These are phyloP conservation scores for Metahyphopichia silvanorum DNA, from an alignment of 805 yeast species.

Conservation along the genomic window DNA sequence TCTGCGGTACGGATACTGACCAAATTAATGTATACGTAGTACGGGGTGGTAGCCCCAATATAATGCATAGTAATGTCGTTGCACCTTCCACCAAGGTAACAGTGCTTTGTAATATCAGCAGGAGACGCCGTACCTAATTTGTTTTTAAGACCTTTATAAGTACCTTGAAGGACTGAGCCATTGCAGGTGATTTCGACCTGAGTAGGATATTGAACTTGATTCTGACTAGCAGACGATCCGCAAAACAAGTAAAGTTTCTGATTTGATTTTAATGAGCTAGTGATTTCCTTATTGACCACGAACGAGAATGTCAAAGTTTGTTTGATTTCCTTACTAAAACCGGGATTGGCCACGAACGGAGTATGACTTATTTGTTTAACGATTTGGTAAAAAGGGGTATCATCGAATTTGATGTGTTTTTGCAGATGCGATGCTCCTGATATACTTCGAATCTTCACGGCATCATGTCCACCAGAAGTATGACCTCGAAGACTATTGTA, in stretches of 20 bases:
- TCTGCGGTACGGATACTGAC: slow-evolving; percentile 40
- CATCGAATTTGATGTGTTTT: no score
- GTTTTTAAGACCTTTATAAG: slow-evolving; percentile 66
- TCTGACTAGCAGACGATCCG: slow-evolving; percentile 28
- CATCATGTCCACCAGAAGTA: no score
- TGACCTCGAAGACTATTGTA: no score
- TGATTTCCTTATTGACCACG: no score
- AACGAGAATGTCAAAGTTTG: no score
- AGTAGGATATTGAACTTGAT: slow-evolving; percentile 57
- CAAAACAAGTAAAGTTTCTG: slow-evolving; percentile 40
- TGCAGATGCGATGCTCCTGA: no score
- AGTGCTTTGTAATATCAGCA: slow-evolving; percentile 58
- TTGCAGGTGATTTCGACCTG: slow-evolving; percentile 70
- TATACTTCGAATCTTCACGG: no score
- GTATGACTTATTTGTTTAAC: no score
- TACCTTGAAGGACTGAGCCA: slow-evolving; percentile 39
- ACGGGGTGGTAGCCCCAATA: slow-evolving; percentile 53
- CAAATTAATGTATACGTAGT: slow-evolving; percentile 53
- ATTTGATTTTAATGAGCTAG: no score
- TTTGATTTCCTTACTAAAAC: no score
- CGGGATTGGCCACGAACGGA: no score
- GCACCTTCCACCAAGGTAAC: slow-evolving; percentile 30
- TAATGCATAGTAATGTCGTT: slow-evolving; percentile 47
- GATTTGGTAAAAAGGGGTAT: no score
- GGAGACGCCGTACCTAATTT: slow-evolving; percentile 79